Percentiles rank a stretch among this genome's conserved stretches.
Conservation (phyloP, 768 basidiomycete genomes). For the Harrya chromipes region DNA sequence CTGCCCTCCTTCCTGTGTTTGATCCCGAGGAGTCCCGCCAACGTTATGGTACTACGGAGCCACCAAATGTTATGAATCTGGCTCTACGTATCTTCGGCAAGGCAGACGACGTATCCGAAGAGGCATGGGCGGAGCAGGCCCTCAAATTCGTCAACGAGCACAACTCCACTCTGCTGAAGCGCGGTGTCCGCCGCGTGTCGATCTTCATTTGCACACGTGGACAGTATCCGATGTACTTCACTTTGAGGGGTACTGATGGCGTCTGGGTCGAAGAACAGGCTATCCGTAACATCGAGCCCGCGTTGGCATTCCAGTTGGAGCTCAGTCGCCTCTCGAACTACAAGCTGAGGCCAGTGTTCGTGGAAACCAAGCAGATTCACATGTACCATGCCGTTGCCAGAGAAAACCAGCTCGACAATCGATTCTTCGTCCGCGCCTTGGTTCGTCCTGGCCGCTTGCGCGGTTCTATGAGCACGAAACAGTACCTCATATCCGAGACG, state of each 20-base stretch:
- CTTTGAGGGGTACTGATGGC: conserved; percentile 70
- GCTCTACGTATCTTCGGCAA: conserved; percentile 85
- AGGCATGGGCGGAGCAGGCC: conserved; percentile 73
- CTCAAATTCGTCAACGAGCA: conserved; percentile 69
- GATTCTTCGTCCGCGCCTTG: conserved; percentile 97
- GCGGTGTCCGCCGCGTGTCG: conserved; percentile 89
- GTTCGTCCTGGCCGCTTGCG: conserved; percentile 93
- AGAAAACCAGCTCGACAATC: conserved; percentile 96
- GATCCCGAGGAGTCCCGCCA: conserved; percentile 68
- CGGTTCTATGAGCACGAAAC: conserved; percentile 90
- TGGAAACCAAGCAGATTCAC: conserved; percentile 96
- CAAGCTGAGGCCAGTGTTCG: conserved; percentile 93
- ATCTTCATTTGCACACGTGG: conserved; percentile 88
- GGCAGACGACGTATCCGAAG: conserved; percentile 74
- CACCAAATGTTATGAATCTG: conserved; percentile 92
- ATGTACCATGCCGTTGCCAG: conserved; percentile 94
- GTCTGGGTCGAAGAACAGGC: conserved; percentile 92
- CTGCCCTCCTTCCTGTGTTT: conserved; percentile 69
- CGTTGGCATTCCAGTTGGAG: conserved; percentile 96
- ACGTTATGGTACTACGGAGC: conserved; percentile 71
- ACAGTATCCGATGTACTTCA: conserved; percentile 94
- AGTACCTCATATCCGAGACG: conserved; percentile 98
- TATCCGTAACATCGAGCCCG: conserved; percentile 98
- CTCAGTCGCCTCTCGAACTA: conserved; percentile 95
- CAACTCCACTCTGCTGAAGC: conserved; percentile 55